Conservation (phyloP, 2,329 filamentous ascomycete species). For the Penicillium sp. region DNA sequence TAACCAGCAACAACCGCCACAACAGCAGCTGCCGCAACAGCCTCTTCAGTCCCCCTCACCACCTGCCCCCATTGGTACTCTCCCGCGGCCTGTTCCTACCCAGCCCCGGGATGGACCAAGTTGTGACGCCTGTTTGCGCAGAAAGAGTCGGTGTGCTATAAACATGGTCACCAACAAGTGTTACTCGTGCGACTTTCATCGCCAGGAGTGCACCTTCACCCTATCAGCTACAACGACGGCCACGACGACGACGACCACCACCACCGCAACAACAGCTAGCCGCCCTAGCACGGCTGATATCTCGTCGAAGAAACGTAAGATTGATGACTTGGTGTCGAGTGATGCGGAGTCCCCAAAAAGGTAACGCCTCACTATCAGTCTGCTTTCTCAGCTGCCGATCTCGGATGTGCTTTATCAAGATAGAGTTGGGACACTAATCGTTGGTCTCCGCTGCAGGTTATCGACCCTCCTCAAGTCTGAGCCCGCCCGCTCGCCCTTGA, state of each 20-base stretch:
- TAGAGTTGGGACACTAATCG: slow-evolving; percentile 24
- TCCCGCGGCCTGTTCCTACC: slow-evolving; percentile 32
- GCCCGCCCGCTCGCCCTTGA: slow-evolving; percentile 24
- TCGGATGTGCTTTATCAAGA: slow-evolving; percentile 27
- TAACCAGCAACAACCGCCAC: slow-evolving; percentile 23
- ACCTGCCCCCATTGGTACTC: slow-evolving; percentile 26
- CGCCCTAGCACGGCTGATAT: slow-evolving; percentile 28
- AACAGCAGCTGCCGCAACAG: slow-evolving; percentile 31
- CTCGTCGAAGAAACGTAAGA: slow-evolving; percentile 46
- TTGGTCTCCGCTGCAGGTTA: slow-evolving; percentile 29
- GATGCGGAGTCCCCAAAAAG: slow-evolving; percentile 42
- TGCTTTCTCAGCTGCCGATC: slow-evolving; percentile 22
- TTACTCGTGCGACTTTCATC: slow-evolving; percentile 51
- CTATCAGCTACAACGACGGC: slow-evolving; percentile 27
- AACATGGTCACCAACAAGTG: slow-evolving; percentile 50
- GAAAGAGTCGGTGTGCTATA: slow-evolving; percentile 51
- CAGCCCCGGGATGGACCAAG: slow-evolving; percentile 42
- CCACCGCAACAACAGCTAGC: slow-evolving; percentile 9
- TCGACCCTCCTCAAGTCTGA: slow-evolving; percentile 31
- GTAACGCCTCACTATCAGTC: slow-evolving; percentile 27
- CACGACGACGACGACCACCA: background rate
- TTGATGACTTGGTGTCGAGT: slow-evolving; percentile 37
- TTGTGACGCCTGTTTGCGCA: slow-evolving; percentile 49
- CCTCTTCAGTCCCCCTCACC: slow-evolving; percentile 28
- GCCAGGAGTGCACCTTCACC: slow-evolving; percentile 50